Evolutionary conservation across 768 basidiomycete genomes (phyloP), one percentile per base, ranked within the genome.

Genomic region (Mrakia hoshinonis): DNA sequence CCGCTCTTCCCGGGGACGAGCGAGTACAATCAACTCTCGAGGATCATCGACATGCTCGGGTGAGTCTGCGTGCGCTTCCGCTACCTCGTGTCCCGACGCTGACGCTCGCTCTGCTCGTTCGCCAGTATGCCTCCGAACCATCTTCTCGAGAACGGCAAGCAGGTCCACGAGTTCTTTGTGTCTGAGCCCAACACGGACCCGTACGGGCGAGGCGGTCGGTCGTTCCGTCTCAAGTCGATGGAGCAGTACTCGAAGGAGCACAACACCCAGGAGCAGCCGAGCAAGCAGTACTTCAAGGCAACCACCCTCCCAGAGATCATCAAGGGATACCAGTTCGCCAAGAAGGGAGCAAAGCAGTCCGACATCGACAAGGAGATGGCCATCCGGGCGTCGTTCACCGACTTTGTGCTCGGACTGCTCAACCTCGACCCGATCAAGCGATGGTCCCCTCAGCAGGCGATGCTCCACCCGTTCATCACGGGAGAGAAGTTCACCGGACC

Each of bases 21-120:
- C 83, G 96, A 99, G 81, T 99, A 96, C 81, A 99, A 99, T 81
- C 96, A 99, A 79, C 84, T 98, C 68, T 93, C 91, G 26, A 84
- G 96, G 71, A 98, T 99, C 67, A 88, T 96, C 39, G 96, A 98
- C 77, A 97, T 98, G 93, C 86, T 99, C 31, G 96, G 96, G 93
- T 95, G 79, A 43, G 91, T 83, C 26, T 48, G 52, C 24, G 64
- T 60, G 29, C 20, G 20, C 15, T 39, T 36, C 6, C 9, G 15
- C 13, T 31, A 20, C 55, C 20, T 38, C 13, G 29, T 20, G 22
- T 20, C 39, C 36, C 66, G 51, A 36, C 18, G 1, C 55, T 58
- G 43, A n/a, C 29, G 5, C 26, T 49, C 34, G 31, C 34, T 29
- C 29, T 26, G 54, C 26, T 64, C n/a, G 7, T 29, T 60, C 38